Evolutionary conservation across 345 rosid species (phyloP).

Genomic region (Boechera divaricarpa): DNA sequence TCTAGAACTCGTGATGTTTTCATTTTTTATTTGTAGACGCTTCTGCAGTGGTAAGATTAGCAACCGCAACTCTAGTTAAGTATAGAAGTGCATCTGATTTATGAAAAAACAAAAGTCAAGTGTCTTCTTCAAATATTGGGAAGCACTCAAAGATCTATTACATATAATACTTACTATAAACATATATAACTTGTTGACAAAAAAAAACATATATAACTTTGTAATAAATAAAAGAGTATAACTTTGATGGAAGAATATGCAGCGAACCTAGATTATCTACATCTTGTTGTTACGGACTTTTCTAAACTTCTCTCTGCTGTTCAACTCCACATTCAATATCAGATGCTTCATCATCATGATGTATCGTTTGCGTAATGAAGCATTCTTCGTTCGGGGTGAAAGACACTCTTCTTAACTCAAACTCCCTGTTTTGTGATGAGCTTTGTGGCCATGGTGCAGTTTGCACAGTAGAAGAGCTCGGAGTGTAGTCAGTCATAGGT

Average conservation of each 20-base stretch:
- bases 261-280: neutral
- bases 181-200: too few species aligned
- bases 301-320: neutral
- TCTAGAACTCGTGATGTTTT: too few species aligned
- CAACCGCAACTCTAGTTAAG: too few species aligned
- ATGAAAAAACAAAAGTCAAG: too few species aligned
- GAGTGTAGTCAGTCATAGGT: conserved; percentile 25
- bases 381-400: conserved; percentile 4
- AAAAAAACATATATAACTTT: too few species aligned
- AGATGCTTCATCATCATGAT: conserved; percentile 9
- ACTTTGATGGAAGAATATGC: neutral
- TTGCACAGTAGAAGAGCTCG: conserved; percentile 35
- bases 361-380: neutral
- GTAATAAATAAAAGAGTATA: neutral
- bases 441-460: conserved; percentile 29
- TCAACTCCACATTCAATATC: conserved; percentile 24
- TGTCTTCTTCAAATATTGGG: too few species aligned
- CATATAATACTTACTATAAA: too few species aligned
- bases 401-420: conserved; percentile 36
- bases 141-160: too few species aligned
- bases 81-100: too few species aligned
- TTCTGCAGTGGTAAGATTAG: too few species aligned
- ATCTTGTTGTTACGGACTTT: neutral
- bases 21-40: too few species aligned
- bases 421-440: conserved; percentile 15